Evolutionary conservation across 208 protist genomes (phyloP), one percentile per base, ranked within the genome.

Genomic region (Tetramitus jugosus): DNA sequence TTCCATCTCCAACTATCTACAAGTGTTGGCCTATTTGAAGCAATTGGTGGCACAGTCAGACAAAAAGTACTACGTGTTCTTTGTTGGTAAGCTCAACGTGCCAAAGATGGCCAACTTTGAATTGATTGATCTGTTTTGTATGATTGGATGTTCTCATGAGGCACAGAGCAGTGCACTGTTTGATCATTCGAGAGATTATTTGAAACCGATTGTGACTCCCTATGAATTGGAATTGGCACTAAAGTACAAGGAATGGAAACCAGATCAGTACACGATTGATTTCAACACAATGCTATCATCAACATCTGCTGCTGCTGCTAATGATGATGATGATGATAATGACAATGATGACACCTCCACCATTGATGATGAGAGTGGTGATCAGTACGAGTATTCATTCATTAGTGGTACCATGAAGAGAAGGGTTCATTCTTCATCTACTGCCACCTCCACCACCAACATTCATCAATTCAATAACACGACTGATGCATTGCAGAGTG

Each of bases 21-120:
- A 81, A 64, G 89, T 86, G 60, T 84, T 90, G 82, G 83, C 91
- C 29, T 49, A 65, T 43, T 84, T 93, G 13, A 76, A 76, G 20
- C 1, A 46, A 10, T 23, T 76, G 3, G 42, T 76, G 2, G 33
- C 31, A 17, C 17, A 43, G 3, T 80, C 88, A 68, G 67, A 88
- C 64, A 91, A 91, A 79, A 87, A 89, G 39, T 80, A 85, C 42
- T 94, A 94, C 82, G 82, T 94, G 45, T 86, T 95, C 56, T 93
- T 93, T 71, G 84, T 95, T 40, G 92, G 92, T 2, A 91, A 95
- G 80, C 77, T 94, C 14, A 95, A 95, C 77, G 86, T 92, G 78
- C 93, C 88, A 78, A 95, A 95, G 78, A 80, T 95, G 10, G 89
- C 90, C 10, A 95, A 95, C 78, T 94, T 94, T 82, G 86, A 86